Percentiles rank a stretch among this genome's conserved stretches.
Evolutionary conservation across 768 basidiomycete genomes (phyloP).

Genomic region (Suillus spraguei): DNA sequence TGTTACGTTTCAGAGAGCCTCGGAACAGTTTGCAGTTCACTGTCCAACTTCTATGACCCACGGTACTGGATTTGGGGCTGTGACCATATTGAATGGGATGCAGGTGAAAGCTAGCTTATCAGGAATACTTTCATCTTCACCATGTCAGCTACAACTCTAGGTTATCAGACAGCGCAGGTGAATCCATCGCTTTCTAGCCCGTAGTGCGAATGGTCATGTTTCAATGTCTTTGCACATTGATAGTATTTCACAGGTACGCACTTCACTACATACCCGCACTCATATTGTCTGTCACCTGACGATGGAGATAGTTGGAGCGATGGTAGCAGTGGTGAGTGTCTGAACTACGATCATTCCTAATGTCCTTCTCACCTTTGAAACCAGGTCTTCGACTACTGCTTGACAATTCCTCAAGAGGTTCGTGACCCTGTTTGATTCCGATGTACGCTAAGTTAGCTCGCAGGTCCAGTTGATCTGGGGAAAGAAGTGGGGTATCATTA

Average conservation of each 20-base stretch:
- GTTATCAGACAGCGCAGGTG: background rate
- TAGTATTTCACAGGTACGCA: slow-evolving; percentile 2
- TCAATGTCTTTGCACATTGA: background rate
- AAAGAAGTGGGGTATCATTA: background rate
- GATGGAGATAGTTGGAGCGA: background rate
- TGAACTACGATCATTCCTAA: background rate
- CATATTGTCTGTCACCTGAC: background rate
- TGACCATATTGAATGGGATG: background rate
- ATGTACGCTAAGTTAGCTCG: too few relatives aligned
- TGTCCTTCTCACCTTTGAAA: background rate
- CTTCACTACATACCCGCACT: background rate
- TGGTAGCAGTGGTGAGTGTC: background rate
- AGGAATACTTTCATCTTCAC: background rate
- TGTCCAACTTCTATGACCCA: background rate
- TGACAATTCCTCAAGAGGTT: slow-evolving; percentile 10
- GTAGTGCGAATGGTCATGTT: background rate
- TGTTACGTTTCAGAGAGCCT: background rate
- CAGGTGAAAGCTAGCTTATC: background rate
- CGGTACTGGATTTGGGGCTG: background rate
- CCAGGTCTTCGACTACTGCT: slow-evolving; percentile 9
- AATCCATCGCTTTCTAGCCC: background rate
- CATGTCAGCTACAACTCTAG: background rate
- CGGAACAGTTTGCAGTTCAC: background rate
- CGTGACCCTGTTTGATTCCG: background rate
- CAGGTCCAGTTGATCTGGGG: slow-evolving; percentile 12